Base-by-base conservation (phyloP, 768 basidiomycete species). In the Panus rudis region DNA sequence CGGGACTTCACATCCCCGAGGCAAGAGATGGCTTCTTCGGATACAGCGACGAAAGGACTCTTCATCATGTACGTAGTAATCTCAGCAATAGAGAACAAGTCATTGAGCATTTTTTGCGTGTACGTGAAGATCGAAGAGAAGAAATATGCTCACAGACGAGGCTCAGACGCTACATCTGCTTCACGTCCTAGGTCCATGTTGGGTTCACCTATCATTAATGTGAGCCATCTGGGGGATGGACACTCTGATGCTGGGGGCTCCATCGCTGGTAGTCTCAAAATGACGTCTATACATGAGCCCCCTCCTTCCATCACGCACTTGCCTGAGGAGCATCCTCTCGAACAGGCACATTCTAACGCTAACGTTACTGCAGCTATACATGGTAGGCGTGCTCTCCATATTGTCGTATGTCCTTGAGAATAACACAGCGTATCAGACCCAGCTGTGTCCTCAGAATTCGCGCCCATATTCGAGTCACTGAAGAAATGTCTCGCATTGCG, bases 401-500 rank as follows among this genome's bases (percentile, higher is more conserved):
- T n/a, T 34, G 14, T 22, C 31, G 22, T 32, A 14, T 32, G 10
- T 28, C 16, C 10, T 24, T 28, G 27, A 6, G 26, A 28, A 8
- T 8, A 11, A 41, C 32, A 21, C n/a, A n/a, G n/a, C n/a, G n/a
- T n/a, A n/a, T n/a, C 16, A 49, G 48, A 49, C 23, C 43, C 43
- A 14, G 43, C 46, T 10, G 44, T 49, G 11, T 13, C 39, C n/a
- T 35, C 54, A 7, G 56, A 63, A 47, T 60, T 55, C 38, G 26
- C 46, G 22, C 39, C 50, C 35, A 69, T 91, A 12, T 80, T 86
- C 47, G 72, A 80, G 47, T 73, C 83, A 1, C 78, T 98, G 57
- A 79, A 84, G 46, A 79, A 72, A 56, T 98, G 94, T 58, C 79
- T 98, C 37, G 79, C 87, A 42, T 70, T 98, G 16, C 85, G 96